phyloP scores from a whole-genome alignment of 805 yeast genomes.

The Wilhelminamyces savonicus region DNA sequence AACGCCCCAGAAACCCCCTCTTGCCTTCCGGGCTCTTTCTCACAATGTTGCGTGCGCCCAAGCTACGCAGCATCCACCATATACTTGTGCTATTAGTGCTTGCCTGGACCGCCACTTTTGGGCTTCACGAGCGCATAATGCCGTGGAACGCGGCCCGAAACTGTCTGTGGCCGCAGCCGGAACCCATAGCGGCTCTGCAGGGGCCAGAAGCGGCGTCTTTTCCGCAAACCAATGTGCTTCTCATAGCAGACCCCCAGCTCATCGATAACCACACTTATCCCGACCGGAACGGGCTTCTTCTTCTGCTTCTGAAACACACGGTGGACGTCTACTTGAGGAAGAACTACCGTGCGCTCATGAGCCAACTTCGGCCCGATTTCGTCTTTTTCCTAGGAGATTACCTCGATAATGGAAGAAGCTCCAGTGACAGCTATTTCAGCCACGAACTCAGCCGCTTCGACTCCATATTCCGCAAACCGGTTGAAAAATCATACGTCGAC shows the following conservation, averaged over 20 bases:
- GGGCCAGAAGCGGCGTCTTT: no score
- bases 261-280: slow-evolving; percentile 41
- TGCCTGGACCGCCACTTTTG: slow-evolving; percentile 25
- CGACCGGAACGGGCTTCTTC: slow-evolving; percentile 24
- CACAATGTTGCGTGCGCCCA: slow-evolving; percentile 13
- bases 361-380: slow-evolving; percentile 27
- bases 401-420: slow-evolving; percentile 35
- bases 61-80: slow-evolving; percentile 22
- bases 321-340: slow-evolving; percentile 33
- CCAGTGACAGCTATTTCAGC: slow-evolving; percentile 23
- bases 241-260: slow-evolving; percentile 40
- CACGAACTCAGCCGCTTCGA: slow-evolving; percentile 25
- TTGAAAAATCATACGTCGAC: slow-evolving; percentile 10
- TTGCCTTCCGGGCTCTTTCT: no score
- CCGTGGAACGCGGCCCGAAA: slow-evolving; percentile 19
- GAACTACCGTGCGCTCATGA: slow-evolving; percentile 29
- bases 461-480: slow-evolving; percentile 18
- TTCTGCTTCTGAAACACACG: slow-evolving; percentile 33
- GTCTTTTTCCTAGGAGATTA: slow-evolving; percentile 37
- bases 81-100: slow-evolving; percentile 15
- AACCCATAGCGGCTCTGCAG: no score
- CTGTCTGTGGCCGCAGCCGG: slow-evolving; percentile 33
- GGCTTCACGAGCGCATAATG: slow-evolving; percentile 25
- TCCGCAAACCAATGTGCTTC: slow-evolving; percentile 19
- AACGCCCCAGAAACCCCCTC: no score